A percentile compares a stretch with the other conserved stretches of the same genome.
Conservation (phyloP, 306 rosid species). For the Lablab purpureus region DNA sequence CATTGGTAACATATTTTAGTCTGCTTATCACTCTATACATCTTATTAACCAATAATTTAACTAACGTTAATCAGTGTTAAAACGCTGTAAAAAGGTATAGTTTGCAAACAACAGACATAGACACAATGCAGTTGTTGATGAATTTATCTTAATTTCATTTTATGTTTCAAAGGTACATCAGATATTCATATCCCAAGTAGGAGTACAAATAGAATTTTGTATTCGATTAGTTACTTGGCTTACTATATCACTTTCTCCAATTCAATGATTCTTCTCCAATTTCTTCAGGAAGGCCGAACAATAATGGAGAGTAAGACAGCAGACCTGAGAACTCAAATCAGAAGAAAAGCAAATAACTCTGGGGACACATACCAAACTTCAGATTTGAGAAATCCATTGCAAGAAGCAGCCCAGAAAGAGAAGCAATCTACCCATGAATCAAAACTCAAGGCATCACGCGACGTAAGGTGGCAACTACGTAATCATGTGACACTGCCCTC, state of each 20-base stretch:
- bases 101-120: neutral
- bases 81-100: neutral
- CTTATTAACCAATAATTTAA: neutral
- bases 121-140: neutral
- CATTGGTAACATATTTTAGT: neutral
- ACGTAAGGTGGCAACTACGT: constrained; percentile 98
- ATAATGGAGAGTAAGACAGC: constrained; percentile 88
- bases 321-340: constrained; percentile 80
- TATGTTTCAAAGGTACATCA: neutral
- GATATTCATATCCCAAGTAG: neutral
- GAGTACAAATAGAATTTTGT: neutral
- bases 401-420: constrained; percentile 52
- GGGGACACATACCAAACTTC: constrained; percentile 59
- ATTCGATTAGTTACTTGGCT: neutral
- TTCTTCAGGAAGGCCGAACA: constrained; percentile 78
- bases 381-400: constrained; percentile 49
- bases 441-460: constrained; percentile 99
- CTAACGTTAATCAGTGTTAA: too few species aligned
- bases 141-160: neutral
- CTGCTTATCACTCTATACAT: neutral
- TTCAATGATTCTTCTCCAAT: constrained; percentile 32
- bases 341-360: constrained; percentile 58
- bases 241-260: constrained; percentile 25
- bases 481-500: constrained; percentile 58
- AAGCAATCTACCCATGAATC: constrained; percentile 62